Evolutionary conservation across 352 stramenopile genomes (phyloP).

Genomic region (Aphanomyces cochlioides): DNA sequence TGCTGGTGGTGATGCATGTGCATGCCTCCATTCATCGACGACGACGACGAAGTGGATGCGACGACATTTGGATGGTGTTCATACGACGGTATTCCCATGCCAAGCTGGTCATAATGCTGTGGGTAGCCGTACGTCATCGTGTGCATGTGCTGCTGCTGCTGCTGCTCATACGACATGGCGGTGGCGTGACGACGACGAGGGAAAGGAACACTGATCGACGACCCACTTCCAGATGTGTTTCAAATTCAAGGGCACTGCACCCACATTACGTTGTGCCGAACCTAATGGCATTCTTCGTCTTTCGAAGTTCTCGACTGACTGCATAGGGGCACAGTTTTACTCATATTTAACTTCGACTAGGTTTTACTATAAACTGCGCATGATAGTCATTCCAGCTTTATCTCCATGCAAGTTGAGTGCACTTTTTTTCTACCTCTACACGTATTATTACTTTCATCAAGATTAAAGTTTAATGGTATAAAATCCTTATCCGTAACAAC

Average conservation of each 20-base stretch:
- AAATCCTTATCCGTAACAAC: too few relatives aligned
- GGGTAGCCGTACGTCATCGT: background rate
- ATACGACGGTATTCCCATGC: background rate
- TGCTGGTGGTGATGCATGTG: background rate
- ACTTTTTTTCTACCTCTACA: too few relatives aligned
- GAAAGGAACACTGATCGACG: conserved; percentile 9
- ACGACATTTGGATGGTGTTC: background rate
- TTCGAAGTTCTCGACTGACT: conserved; percentile 22
- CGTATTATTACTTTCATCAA: too few relatives aligned
- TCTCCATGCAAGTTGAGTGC: too few relatives aligned
- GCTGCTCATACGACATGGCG: conserved; percentile 9
- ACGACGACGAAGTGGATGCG: background rate
- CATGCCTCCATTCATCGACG: background rate
- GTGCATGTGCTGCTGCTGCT: conserved; percentile 7
- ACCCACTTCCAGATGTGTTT: background rate
- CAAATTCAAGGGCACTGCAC: conserved; percentile 12
- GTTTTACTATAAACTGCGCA: too few relatives aligned
- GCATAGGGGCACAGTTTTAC: background rate
- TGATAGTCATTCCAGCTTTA: too few relatives aligned
- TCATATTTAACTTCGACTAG: too few relatives aligned
- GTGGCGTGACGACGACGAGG: background rate
- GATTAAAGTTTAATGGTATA: too few relatives aligned
- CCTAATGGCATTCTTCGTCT: conserved; percentile 10
- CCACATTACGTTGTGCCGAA: background rate
- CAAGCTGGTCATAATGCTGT: conserved; percentile 7